Evolutionary conservation across 306 rosid genomes (phyloP).

Genomic region (peach (Prunus persica)): Prunus_persica_NCBIv2 NC_034016.1:4685001-4685500

Average conservation of each 20-base stretch:
- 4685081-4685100: not conserved
- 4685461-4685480: not conserved
- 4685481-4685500: not conserved
- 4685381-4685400: too few relatives aligned
- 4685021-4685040: not conserved
- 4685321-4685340: slow-evolving; percentile 49
- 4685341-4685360: not conserved
- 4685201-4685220: not conserved
- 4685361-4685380: not conserved
- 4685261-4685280: slow-evolving; percentile 50
- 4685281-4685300: slow-evolving; percentile 59
- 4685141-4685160: not conserved
- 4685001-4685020: not conserved
- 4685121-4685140: not conserved
- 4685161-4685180: not conserved
- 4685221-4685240: not conserved
- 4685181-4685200: not conserved
- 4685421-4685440: not conserved
- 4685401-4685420: not conserved
- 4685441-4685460: not conserved
- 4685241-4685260: slow-evolving; percentile 7
- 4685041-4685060: not conserved
- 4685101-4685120: not conserved
- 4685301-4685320: slow-evolving; percentile 55
- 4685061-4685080: not conserved